Base-by-base conservation (phyloP, 2,329 filamentous ascomycete genomes). In the Magnaporthales sp. region DNA sequence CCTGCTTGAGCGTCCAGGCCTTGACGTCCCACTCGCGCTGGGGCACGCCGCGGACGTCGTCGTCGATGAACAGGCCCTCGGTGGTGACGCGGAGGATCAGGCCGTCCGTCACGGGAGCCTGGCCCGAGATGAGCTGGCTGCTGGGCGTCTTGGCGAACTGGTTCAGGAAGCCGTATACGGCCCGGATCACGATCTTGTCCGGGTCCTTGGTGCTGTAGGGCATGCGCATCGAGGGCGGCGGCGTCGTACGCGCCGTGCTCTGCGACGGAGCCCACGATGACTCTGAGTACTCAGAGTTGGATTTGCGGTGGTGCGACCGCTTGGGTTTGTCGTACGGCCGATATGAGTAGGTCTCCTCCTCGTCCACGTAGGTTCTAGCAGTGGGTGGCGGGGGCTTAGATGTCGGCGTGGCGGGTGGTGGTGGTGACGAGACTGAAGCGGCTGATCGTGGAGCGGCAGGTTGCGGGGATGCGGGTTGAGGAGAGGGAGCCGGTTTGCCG, bases 21-120 rank as follows among this genome's bases (percentile, higher is more conserved):
- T 98, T 98, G 74, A 98, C 88, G 76, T 99, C 95, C 95, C 95
- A 99, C 79, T 99, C 95, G 68, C 95, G 88, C 78, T 98, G 93
- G n/a, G 92, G 89, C 19, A 97, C 92, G 69, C 89, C 88, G 61
- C 93, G 89, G 65, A 97, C 86, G 76, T 98, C 95, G 76, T 99
- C 95, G 76, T 99, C 95, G 74, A 99, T 95, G 79, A 98, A 98
- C 66, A 98, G 84, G 22, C 95, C 95, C 76, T 97, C 94, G 1
- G 92, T 96, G 11, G 92, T 94, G 74, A 98, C 95, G 65, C 91
- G 91, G 68, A 99, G 84, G 68, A 98, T 91, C 62, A 99, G 83
- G 0, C 95, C 95, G 74, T 99, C 93, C 2, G 93, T 97, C 32
- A 98, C 92, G 62, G 89, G 84, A 22, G 90, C 91, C 64, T 91